Base-by-base conservation (phyloP, 306 rosid species). In the Cucumis hystrix region DNA sequence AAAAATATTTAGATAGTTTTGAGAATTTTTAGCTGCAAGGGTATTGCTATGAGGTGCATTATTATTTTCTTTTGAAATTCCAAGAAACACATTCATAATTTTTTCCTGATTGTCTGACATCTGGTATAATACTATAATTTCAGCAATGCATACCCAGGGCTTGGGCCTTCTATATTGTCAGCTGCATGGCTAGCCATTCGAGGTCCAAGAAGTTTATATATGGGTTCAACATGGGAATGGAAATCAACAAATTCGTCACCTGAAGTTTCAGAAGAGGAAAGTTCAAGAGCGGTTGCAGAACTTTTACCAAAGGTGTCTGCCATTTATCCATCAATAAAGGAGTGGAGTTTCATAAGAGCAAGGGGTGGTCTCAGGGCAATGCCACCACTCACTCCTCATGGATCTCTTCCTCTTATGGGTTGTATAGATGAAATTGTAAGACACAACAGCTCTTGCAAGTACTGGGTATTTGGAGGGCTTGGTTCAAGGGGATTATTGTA, bases 151-250 rank as follows among this genome's bases (percentile, higher is more conserved):
- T 92, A 87, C 83, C 93, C 96, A 10, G 88, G 83, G 66, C 70
- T 39, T 13, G 91, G 93, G 13, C 93, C 97, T 6, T 92, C 96
- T 1, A 89, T 95, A 84, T 68, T 92, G 77, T 95, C 97, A 79
- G 96, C 88, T 80, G 93, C 97, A 39, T 95, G 97, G 98, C 85
- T 94, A 40, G 85, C 98, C 7, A 84, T 92, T 72, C 92, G 89
- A 78, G 88, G 95, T 7, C 86, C 90, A 58, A 88, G 84, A 0
- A 85, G 85, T 80, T 69, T 92, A 80, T 77, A 82, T 35, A 78
- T 94, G 81, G 97, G 98, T 28, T 90, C 98, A 10, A 92, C 97
- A 18, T 95, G 97, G 98, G 96, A 95, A 61, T 95, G 98, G 98
- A 87, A 83, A 81, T 92, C 97, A 21, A 75, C 65, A 76, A 90